phyloP scores from a whole-genome alignment of 139 green algal species.

The Haematococcus sp. region DNA sequence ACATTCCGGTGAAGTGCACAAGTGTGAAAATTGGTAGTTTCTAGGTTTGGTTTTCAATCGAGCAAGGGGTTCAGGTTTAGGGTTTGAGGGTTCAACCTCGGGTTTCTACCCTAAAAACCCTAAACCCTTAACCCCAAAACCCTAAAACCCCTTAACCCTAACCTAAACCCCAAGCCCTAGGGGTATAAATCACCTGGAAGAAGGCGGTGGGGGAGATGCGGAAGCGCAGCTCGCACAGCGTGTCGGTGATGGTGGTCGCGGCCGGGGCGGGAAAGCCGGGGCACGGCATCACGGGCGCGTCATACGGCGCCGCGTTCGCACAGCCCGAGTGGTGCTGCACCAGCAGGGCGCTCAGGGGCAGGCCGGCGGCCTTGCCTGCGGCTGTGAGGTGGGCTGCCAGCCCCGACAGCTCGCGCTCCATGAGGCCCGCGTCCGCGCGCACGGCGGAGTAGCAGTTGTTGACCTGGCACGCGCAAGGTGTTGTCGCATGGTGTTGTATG shows the following conservation, averaged over 20 bases:
- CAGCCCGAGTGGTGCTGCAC: slow-evolving; percentile 43
- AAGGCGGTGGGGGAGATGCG: slow-evolving; percentile 75
- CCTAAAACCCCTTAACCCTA: too few species aligned
- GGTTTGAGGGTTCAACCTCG: too few species aligned
- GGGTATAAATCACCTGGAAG: slow-evolving; percentile 89
- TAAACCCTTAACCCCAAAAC: too few species aligned
- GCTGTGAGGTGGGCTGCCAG: slow-evolving; percentile 10
- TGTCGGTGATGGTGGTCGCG: slow-evolving; percentile 36
- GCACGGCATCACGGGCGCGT: slow-evolving; percentile 23
- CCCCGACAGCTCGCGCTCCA: slow-evolving; percentile 1
- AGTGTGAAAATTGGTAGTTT: too few species aligned
- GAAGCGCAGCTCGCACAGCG: slow-evolving; percentile 70
- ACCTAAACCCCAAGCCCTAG: too few species aligned
- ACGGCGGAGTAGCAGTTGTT: slow-evolving; percentile 13
- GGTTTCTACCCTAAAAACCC: too few species aligned
- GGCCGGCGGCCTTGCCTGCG: background rate
- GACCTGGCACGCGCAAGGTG: slow-evolving; percentile 4
- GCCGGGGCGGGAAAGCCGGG: slow-evolving; percentile 1
- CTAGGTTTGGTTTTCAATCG: too few species aligned
- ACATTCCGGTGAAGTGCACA: too few species aligned
- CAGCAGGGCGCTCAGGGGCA: slow-evolving; percentile 15
- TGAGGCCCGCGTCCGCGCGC: slow-evolving; percentile 1
- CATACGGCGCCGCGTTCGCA: slow-evolving; percentile 35
- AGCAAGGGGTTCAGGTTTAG: too few species aligned
- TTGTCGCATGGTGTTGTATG: too few species aligned